phyloP scores from a whole-genome alignment of 1,284 basidiomycete species.

The Boletus smithii region DNA sequence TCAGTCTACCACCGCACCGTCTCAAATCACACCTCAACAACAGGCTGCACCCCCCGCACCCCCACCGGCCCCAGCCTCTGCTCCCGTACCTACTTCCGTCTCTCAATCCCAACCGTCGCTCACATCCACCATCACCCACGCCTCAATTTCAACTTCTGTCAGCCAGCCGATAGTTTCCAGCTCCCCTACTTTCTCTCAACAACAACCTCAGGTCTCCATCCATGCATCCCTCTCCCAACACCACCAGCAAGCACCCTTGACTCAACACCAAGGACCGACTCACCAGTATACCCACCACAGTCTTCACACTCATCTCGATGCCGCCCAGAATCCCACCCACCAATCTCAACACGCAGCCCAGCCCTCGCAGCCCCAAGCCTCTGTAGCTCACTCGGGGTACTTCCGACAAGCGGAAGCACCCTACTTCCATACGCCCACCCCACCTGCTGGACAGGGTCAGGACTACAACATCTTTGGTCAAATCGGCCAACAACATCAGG shows the following conservation, averaged over 20 bases:
- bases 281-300: conserved; percentile 63
- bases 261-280: conserved; percentile 42
- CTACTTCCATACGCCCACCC: conserved; percentile 73
- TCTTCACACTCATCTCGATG: conserved; percentile 60
- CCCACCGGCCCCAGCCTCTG: conserved; percentile 20
- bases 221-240: conserved; percentile 34
- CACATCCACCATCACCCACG: conserved; percentile 38
- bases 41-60: conserved; percentile 24
- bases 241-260: conserved; percentile 33
- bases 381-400: conserved; percentile 43
- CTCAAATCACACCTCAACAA: conserved; percentile 30
- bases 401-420: conserved; percentile 65
- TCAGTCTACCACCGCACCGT: conserved; percentile 39
- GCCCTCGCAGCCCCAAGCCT: conserved; percentile 32
- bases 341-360: conserved; percentile 35
- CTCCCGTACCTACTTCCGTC: conserved; percentile 33
- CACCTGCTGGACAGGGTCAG: conserved; percentile 62
- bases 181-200: conserved; percentile 31
- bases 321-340: conserved; percentile 42
- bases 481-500: conserved; percentile 50
- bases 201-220: conserved; percentile 33
- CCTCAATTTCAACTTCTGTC: conserved; percentile 41
- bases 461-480: conserved; percentile 71
- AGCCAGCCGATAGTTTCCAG: conserved; percentile 37
- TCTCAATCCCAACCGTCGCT: conserved; percentile 43